Evolutionary conservation across 2,329 filamentous ascomycete species (phyloP), one percentile per base, ranked within the genome.

Genomic region (Diplodia sapinea): DNA sequence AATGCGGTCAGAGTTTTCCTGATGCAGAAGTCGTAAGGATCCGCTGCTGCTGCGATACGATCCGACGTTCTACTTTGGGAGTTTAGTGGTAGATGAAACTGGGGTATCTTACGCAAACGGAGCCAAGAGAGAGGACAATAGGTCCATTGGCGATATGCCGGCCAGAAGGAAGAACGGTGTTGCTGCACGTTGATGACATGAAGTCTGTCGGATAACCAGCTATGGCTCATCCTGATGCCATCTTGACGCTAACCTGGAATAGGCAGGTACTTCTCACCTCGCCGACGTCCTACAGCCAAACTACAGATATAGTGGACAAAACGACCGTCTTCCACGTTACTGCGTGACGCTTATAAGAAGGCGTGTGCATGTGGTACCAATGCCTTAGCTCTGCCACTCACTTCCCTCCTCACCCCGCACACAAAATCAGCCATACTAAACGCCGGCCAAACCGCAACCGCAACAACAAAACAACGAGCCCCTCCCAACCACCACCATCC

Each of bases 181-280:
- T n/a, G 15, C n/a, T 47, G 43, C 17, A 47, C 3, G 17, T 12
- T 4, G 43, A 11, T 47, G 43, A 11, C 17, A 47, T 20, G n/a
- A 7, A 12, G 40, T 40, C 6, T n/a, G 12, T 59, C 20, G 2
- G 13, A n/a, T 20, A 31, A 56, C 11, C 12, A 11, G 20, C 1
- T 6, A 62, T 62, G 43, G 57, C 57, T 62, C 40, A 50, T 62
- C 26, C 40, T 36, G 57, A 62, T 20, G 47, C 52, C 52, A 20
- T 40, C 20, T 17, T 20, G 8, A 11, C 57, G 57, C 57, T 49
- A 49, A 62, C 7, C 43, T 31, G 4, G 17, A 50, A 49, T 8
- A 49, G 57, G 57, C 38, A 62, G 33, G 29, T 50, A 11, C 7
- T 3, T 6, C 33, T 36, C 33, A 36, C 33, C 9, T 12, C 33